Base-by-base conservation (phyloP, 768 basidiomycete species). In the Antrodiella citrinella region DNA sequence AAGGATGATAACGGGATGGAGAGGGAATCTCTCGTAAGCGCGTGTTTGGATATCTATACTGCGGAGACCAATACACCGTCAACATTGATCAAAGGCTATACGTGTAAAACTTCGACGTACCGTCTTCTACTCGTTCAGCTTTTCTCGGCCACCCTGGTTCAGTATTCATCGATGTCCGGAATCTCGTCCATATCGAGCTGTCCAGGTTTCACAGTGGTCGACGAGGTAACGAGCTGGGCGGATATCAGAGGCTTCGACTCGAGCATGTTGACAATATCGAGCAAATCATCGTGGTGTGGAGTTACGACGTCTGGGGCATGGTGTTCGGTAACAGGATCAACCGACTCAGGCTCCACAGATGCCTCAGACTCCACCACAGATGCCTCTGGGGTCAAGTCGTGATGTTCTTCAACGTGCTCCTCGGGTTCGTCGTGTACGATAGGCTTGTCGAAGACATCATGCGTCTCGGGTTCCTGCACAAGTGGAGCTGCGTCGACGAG, bases 201-300 rank as follows among this genome's bases (percentile, higher is more conserved):
- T 7, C 7, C 7, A 15, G 30, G 15, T 15, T 35, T 35, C 30
- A 15, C 30, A 35, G 30, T 7, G 15, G 30, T 35, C 7, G 30
- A 7, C 30, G 7, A 7, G 7, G 30, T 35, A 35, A 35, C 30
- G 30, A 35, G 30, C 15, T 35, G 30, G 18, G 41, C 7, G 7
- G 41, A 43, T 5, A 43, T 43, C 41, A 43, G 21, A 43, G 41
- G 41, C 47, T 30, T 48, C 1, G 71, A 59, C 65, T 88, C 81
- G 11, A 87, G 77, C 56, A 86, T 71, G 57, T 74, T 79, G 53
- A 88, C 78, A 47, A 86, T 79, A 49, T 78, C 77, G 62, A 80
- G 85, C 24, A 83, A 69, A 24, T 83, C 78, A 48, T 69, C 62
- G 7, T 43, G 41, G 19, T 7, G 21, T 43, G 7, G 9, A 43